Percentiles rank a stretch among this genome's conserved stretches.
Conservation (phyloP, 805 yeast species). For the Myxozyma vanderwaltii region DNA sequence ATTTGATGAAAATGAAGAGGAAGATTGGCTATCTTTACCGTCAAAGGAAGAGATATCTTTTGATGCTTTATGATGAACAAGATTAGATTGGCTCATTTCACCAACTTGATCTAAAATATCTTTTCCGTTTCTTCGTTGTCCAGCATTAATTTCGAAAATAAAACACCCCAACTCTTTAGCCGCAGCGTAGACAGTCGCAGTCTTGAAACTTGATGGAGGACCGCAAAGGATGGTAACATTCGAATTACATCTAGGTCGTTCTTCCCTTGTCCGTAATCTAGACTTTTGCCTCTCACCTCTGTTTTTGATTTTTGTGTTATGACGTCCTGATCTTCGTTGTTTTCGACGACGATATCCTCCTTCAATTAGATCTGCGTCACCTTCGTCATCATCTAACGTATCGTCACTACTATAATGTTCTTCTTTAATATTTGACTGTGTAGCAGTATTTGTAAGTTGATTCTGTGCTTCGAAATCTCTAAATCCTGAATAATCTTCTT, state of each 20-base stretch:
- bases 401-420: neutral
- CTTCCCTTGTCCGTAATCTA: neutral
- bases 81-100: slow-evolving; percentile 82
- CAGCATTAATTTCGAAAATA: slow-evolving; percentile 78
- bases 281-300: neutral
- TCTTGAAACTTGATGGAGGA: slow-evolving; percentile 74
- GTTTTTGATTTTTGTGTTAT: neutral
- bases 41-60: neutral
- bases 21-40: slow-evolving; percentile 6
- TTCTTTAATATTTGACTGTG: neutral
- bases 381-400: slow-evolving; percentile 11
- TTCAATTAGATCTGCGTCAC: neutral
- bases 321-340: slow-evolving; percentile 12
- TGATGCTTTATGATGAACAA: slow-evolving; percentile 53
- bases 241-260: slow-evolving; percentile 26
- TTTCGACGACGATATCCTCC: slow-evolving; percentile 3
- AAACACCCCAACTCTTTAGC: slow-evolving; percentile 65
- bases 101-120: slow-evolving; percentile 64
- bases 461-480: neutral
- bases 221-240: slow-evolving; percentile 65
- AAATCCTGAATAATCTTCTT: slow-evolving; percentile 20
- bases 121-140: slow-evolving; percentile 71
- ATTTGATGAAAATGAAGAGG: slow-evolving; percentile 1
- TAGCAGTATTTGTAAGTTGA: neutral
- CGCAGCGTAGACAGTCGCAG: slow-evolving; percentile 68